These are phyloP conservation scores for Peterozyma toletana DNA, from an alignment of 805 yeast genomes.

Conservation along the genomic window DNA sequence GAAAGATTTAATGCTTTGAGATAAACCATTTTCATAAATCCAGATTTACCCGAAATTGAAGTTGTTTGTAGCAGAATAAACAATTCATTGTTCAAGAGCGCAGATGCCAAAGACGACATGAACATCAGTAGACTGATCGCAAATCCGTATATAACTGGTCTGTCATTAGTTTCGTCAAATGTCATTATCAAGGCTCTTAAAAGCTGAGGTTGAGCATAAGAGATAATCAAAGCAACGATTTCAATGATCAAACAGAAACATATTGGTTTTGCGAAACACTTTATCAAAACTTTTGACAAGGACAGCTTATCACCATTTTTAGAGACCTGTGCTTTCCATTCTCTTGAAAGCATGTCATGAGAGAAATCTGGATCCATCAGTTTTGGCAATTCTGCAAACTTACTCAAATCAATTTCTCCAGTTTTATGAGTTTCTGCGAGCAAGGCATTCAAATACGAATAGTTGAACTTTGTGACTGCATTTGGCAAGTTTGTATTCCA, in stretches of 20 bases:
- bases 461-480: conserved; percentile 68
- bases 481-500: conserved; percentile 33
- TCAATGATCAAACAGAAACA: not conserved
- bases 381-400: not conserved
- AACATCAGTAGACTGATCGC: conserved; percentile 52
- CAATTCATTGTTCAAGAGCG: conserved; percentile 43
- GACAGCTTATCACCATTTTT: not conserved
- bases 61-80: conserved; percentile 37
- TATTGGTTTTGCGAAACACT: not conserved
- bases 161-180: conserved; percentile 19
- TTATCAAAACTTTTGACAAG: not conserved
- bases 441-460: conserved; percentile 84
- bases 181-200: conserved; percentile 29
- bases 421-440: conserved; percentile 62
- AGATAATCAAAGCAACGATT: not conserved
- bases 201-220: conserved; percentile 38
- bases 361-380: not conserved
- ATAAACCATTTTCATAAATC: conserved; percentile 53
- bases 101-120: conserved; percentile 42
- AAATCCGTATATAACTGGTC: conserved; percentile 43
- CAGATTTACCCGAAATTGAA: conserved; percentile 40
- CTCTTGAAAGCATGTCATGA: no score
- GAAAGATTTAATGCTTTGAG: conserved; percentile 54
- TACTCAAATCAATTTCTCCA: conserved; percentile 10
- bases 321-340: not conserved